These are phyloP conservation scores for Monsonia emarginata DNA, from an alignment of 441 rosid genomes.

Conservation along the genomic window DNA sequence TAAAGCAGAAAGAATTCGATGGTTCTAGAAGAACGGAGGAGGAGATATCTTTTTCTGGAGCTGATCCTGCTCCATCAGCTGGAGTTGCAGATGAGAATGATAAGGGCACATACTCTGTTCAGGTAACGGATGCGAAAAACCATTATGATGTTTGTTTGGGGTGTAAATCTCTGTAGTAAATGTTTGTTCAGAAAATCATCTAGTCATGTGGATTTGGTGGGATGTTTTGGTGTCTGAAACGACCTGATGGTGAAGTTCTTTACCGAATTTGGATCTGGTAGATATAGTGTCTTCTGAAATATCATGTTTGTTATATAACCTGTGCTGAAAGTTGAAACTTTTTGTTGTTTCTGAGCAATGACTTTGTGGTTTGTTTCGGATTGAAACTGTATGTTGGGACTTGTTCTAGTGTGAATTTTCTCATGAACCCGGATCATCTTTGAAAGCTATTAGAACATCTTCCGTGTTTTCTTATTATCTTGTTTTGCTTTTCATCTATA, in stretches of 20 bases:
- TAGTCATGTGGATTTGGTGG: neutral
- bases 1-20: slow-evolving; percentile 29
- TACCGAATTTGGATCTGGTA: no score
- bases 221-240: no score
- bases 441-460: neutral
- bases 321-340: no score
- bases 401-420: no score
- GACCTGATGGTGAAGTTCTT: no score
- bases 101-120: slow-evolving; percentile 33
- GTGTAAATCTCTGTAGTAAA: neutral
- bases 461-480: neutral
- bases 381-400: no score
- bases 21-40: slow-evolving; percentile 28
- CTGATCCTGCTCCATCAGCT: slow-evolving; percentile 28
- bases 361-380: no score
- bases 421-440: neutral
- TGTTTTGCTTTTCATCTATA: neutral
- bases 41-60: slow-evolving; percentile 26
- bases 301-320: neutral
- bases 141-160: neutral
- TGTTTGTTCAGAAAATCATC: neutral
- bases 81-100: slow-evolving; percentile 51
- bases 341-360: no score
- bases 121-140: slow-evolving; percentile 32
- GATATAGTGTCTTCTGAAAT: neutral